These are phyloP conservation scores for Xylaria castorea DNA, from an alignment of 495 filamentous ascomycete species.

Conservation along the genomic window DNA sequence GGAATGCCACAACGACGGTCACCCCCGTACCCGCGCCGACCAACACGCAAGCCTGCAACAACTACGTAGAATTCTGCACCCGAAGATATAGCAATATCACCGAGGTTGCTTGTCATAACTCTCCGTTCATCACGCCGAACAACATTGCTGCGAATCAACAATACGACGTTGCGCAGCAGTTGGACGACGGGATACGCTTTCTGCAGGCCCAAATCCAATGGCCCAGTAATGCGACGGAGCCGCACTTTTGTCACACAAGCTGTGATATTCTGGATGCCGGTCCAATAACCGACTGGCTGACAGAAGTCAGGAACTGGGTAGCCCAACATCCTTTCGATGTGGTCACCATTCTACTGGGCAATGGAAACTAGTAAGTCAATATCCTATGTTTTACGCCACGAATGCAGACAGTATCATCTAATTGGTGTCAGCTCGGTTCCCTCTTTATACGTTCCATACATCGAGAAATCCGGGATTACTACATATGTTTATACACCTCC, in stretches of 20 bases:
- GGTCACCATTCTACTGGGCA: slow-evolving; percentile 88
- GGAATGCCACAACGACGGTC: slow-evolving; percentile 45
- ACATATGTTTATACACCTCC: slow-evolving; percentile 75
- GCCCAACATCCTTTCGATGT: slow-evolving; percentile 81
- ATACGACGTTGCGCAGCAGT: slow-evolving; percentile 70
- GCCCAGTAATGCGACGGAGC: slow-evolving; percentile 47
- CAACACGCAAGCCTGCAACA: slow-evolving; percentile 84
- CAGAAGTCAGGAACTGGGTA: slow-evolving; percentile 74
- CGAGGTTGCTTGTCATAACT: slow-evolving; percentile 84
- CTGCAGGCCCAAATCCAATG: slow-evolving; percentile 80
- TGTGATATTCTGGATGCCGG: slow-evolving; percentile 84
- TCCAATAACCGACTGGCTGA: slow-evolving; percentile 75
- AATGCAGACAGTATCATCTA: neutral
- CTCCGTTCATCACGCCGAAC: slow-evolving; percentile 74
- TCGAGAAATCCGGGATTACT: slow-evolving; percentile 71
- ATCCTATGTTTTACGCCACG: slow-evolving; percentile 41
- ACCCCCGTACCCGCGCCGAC: slow-evolving; percentile 55
- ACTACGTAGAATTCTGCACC: slow-evolving; percentile 81
- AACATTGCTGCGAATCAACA: slow-evolving; percentile 82
- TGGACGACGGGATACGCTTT: slow-evolving; percentile 90
- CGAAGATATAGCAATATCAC: slow-evolving; percentile 90
- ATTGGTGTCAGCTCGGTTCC: slow-evolving; percentile 43
- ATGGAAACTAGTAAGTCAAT: slow-evolving; percentile 69
- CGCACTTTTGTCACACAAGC: slow-evolving; percentile 76
- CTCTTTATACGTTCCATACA: slow-evolving; percentile 50